Percentiles rank a stretch among this genome's conserved stretches.
Conservation (phyloP, 2,329 filamentous ascomycete species). For the Monascus ruber region DNA sequence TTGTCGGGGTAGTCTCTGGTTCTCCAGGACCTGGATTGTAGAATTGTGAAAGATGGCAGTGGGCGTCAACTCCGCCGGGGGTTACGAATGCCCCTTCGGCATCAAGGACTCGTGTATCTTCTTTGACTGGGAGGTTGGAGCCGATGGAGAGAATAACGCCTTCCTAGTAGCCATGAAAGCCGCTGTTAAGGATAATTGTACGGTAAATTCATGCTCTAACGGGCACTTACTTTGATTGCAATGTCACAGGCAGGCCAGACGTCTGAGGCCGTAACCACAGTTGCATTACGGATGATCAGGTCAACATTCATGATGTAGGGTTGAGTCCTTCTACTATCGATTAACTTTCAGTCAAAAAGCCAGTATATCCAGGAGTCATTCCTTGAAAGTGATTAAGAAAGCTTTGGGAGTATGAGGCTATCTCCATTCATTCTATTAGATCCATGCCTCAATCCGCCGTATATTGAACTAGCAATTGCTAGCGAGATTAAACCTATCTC, state of each 20-base stretch:
- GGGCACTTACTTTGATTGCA: background rate
- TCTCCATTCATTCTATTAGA: too few species aligned
- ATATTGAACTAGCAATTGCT: too few species aligned
- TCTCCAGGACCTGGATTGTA: background rate
- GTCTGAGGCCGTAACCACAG: background rate
- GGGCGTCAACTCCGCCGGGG: slow-evolving; percentile 36
- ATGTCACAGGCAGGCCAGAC: background rate
- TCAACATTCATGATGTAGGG: background rate
- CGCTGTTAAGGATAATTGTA: background rate
- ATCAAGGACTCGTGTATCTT: slow-evolving; percentile 13
- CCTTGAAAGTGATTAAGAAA: too few species aligned
- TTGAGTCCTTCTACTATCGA: too few species aligned
- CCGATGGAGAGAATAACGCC: background rate
- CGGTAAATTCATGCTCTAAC: background rate
- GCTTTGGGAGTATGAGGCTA: too few species aligned
- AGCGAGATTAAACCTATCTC: too few species aligned
- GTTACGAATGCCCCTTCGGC: slow-evolving; percentile 37
- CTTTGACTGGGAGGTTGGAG: background rate
- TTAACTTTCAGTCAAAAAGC: too few species aligned
- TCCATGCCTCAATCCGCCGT: too few species aligned
- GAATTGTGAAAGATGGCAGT: slow-evolving; percentile 32
- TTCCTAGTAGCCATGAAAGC: background rate
- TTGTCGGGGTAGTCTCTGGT: background rate
- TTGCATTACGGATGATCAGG: background rate
- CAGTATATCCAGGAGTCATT: too few species aligned